Percentiles rank a stretch among this genome's conserved stretches.
These are phyloP conservation scores for Alternaria ethzedia DNA, from an alignment of 2,329 filamentous ascomycete genomes.

Conservation along the genomic window DNA sequence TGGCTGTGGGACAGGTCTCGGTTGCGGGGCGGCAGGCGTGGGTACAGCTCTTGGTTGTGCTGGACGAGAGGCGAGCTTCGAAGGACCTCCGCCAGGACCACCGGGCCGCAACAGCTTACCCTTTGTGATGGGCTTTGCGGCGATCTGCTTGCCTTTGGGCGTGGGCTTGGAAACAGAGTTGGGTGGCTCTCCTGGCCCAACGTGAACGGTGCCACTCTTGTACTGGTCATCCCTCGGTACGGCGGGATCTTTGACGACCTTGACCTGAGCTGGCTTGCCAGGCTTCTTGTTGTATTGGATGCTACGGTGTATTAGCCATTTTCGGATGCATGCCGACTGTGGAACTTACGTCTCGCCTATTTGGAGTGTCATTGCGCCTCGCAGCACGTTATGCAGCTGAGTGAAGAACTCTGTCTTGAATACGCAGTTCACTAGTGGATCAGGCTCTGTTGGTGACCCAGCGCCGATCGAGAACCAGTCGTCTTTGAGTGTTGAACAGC, in stretches of 20 bases:
- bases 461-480: conserved; percentile 97
- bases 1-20: conserved; percentile 55
- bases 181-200: conserved; percentile 80
- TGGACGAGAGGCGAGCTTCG: conserved; percentile 67
- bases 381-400: conserved; percentile 80
- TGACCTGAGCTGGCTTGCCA: conserved; percentile 86
- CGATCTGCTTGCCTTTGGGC: conserved; percentile 83
- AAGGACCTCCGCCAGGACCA: conserved; percentile 80
- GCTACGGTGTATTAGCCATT: conserved; percentile 43
- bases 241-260: conserved; percentile 86
- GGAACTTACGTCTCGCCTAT: conserved; percentile 69
- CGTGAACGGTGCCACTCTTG: conserved; percentile 92
- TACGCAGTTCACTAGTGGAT: conserved; percentile 90
- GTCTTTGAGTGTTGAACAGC: conserved; percentile 80
- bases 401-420: conserved; percentile 98
- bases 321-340: neutral
- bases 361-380: conserved; percentile 80
- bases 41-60: conserved; percentile 46
- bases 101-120: conserved; percentile 92
- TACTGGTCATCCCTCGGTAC: conserved; percentile 78
- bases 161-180: conserved; percentile 84
- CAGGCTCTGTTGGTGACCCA: conserved; percentile 87
- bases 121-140: conserved; percentile 87
- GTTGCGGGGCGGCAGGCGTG: conserved; percentile 44
- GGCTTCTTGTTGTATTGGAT: conserved; percentile 99